These are phyloP conservation scores for Suillus plorans DNA, from an alignment of 768 basidiomycete genomes.

Conservation along the genomic window DNA sequence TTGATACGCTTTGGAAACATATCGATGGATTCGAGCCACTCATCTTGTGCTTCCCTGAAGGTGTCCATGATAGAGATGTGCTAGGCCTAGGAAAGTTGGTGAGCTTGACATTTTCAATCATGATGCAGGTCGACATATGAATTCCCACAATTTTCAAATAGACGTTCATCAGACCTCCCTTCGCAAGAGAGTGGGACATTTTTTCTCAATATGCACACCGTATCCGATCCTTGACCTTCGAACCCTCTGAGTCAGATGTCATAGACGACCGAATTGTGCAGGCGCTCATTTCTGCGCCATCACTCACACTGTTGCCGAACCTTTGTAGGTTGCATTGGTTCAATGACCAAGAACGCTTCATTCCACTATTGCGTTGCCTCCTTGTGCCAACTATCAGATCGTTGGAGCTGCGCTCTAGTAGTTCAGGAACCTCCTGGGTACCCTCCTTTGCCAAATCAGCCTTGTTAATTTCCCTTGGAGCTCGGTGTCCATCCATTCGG, in stretches of 20 bases:
- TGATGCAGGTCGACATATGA: background rate
- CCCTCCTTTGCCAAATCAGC: background rate
- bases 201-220: background rate
- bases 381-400: background rate
- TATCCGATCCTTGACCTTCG: background rate
- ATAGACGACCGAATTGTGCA: background rate
- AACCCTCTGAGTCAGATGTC: no score
- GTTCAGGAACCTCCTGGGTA: background rate
- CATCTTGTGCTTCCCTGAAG: background rate
- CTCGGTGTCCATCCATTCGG: background rate
- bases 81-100: background rate
- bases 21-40: background rate
- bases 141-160: background rate
- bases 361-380: background rate
- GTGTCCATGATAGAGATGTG: background rate
- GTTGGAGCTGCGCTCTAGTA: background rate
- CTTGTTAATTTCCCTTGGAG: background rate
- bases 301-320: background rate
- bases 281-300: no score
- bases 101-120: background rate
- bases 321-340: background rate
- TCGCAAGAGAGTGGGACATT: background rate
- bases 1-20: background rate
- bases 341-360: background rate
- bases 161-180: background rate